Evolutionary conservation across 176 grass and related monocot genomes (phyloP).

Genomic region (Rhynchospora breviuscula): DNA sequence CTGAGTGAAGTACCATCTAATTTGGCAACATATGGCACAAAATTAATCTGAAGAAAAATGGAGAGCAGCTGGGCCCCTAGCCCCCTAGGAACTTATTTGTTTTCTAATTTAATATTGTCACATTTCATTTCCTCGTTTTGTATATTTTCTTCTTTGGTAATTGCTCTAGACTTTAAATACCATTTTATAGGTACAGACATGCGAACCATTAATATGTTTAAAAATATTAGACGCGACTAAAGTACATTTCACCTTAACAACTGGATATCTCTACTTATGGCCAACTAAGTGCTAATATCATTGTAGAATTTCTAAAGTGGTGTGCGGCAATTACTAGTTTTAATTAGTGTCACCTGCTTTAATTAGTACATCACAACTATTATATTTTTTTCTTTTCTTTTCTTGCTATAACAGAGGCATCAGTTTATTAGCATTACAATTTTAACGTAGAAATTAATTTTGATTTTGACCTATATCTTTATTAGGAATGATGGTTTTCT

Average conservation of each 20-base stretch:
- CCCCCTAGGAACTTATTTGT: neutral
- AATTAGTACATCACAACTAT: neutral
- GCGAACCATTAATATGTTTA: neutral
- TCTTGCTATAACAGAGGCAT: neutral
- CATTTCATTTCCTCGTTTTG: neutral
- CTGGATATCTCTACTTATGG: neutral
- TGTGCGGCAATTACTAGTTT: neutral
- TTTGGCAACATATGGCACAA: neutral
- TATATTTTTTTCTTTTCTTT: neutral
- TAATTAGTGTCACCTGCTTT: neutral
- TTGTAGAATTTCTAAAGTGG: neutral
- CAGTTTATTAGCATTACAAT: neutral
- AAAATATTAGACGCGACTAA: neutral
- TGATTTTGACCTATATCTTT: neutral
- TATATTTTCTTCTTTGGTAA: neutral
- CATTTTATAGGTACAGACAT: neutral
- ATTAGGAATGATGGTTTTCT: neutral
- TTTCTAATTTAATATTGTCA: neutral
- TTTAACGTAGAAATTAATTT: neutral
- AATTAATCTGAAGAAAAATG: neutral
- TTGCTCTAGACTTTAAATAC: neutral
- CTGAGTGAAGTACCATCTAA: too few species aligned
- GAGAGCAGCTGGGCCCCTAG: constrained; percentile 5
- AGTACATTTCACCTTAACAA: neutral
- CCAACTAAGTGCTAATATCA: neutral